Evolutionary conservation across 352 stramenopile genomes (phyloP).

Genomic region (Phytophthora nicotianae): DNA sequence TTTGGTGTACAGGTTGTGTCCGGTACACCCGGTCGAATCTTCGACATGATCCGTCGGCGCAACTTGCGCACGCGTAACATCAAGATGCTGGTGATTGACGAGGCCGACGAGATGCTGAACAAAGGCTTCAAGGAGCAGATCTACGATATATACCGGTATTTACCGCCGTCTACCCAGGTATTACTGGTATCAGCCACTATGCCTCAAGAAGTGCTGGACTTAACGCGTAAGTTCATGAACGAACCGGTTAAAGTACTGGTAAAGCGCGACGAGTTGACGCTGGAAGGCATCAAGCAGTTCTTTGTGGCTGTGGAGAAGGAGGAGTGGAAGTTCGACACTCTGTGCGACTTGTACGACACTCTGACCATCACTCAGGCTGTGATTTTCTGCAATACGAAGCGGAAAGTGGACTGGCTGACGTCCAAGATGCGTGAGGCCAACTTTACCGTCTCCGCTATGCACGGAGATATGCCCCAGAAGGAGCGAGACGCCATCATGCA

Average conservation of each 20-base stretch:
- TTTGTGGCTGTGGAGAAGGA: constrained; percentile 98
- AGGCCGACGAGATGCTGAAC: constrained; percentile 98
- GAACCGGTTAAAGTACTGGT: constrained; percentile 96
- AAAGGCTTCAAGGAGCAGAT: constrained; percentile 99
- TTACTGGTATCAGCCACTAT: constrained; percentile 96
- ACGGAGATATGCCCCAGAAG: constrained; percentile 97
- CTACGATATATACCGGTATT: constrained; percentile 97
- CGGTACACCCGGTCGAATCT: constrained; percentile 97
- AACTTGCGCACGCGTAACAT: constrained; percentile 92
- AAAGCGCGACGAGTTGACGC: constrained; percentile 97
- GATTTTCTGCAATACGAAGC: constrained; percentile 99
- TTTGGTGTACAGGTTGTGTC: constrained; percentile 95
- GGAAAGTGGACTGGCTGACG: constrained; percentile 97
- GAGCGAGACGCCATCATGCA: constrained; percentile 96
- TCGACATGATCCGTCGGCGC: constrained; percentile 96
- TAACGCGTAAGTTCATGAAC: constrained; percentile 98
- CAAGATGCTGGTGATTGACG: constrained; percentile 97
- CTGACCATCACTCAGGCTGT: constrained; percentile 99
- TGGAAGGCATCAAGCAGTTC: constrained; percentile 99
- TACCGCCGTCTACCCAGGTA: constrained; percentile 93
- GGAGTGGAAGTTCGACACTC: constrained; percentile 99
- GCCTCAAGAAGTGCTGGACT: constrained; percentile 94
- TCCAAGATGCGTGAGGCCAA: constrained; percentile 96
- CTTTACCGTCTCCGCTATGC: constrained; percentile 97
- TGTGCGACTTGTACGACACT: constrained; percentile 99